Evolutionary conservation across 139 green algal species (phyloP).

Genomic region (Picochlorum sp.): DNA sequence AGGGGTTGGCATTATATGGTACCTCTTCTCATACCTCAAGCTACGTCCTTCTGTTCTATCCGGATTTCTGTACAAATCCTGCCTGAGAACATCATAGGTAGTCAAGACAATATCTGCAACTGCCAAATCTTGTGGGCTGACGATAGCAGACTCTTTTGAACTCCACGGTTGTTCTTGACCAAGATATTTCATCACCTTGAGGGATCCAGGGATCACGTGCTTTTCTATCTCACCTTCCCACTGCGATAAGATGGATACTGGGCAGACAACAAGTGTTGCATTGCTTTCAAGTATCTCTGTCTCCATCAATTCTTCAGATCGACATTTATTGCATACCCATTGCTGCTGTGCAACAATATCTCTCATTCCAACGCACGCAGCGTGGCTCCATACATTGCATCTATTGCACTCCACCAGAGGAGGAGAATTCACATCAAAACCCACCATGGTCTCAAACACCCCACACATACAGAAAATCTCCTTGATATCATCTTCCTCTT

Average conservation of each 20-base stretch:
- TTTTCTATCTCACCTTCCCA: slow-evolving; percentile 51
- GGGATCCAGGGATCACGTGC: slow-evolving; percentile 29
- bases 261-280: slow-evolving; percentile 86
- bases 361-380: slow-evolving; percentile 42
- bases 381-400: slow-evolving; percentile 64
- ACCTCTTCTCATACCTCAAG: neutral
- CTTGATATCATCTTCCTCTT: neutral
- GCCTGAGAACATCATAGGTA: slow-evolving; percentile 74
- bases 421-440: neutral
- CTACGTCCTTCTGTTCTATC: slow-evolving; percentile 4
- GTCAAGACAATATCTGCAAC: slow-evolving; percentile 82
- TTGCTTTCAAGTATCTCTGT: slow-evolving; percentile 37
- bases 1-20: slow-evolving; percentile 67
- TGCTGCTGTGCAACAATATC: slow-evolving; percentile 7
- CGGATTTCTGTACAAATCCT: slow-evolving; percentile 55
- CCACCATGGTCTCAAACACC: neutral
- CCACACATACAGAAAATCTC: neutral
- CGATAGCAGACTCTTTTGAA: slow-evolving; percentile 25
- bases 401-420: slow-evolving; percentile 52
- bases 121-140: slow-evolving; percentile 56
- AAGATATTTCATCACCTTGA: slow-evolving; percentile 59
- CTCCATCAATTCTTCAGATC: slow-evolving; percentile 17
- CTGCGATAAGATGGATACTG: slow-evolving; percentile 75
- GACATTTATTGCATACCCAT: slow-evolving; percentile 47
- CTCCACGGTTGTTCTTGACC: slow-evolving; percentile 39